phyloP scores from a whole-genome alignment of 257 asterid genomes.

The Lavandula angustifolia region DNA sequence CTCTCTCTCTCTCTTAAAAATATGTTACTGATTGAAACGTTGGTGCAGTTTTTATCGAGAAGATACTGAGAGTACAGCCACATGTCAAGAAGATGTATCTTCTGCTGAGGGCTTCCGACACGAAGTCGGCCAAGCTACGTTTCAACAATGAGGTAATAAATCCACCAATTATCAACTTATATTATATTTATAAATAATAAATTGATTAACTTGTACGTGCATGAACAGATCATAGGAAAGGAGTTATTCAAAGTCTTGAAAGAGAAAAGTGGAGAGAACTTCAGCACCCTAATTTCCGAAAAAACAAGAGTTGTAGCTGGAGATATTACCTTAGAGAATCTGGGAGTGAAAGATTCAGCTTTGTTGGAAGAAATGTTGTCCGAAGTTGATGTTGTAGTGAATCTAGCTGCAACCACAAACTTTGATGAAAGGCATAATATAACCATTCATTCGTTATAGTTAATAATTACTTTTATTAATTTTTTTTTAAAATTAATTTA shows the following conservation, averaged over 20 bases:
- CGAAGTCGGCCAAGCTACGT: conserved; percentile 61
- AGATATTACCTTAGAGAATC: conserved; percentile 69
- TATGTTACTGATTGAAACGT: too few relatives aligned
- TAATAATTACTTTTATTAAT: not conserved
- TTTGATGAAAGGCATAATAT: conserved; percentile 70
- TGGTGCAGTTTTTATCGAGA: conserved; percentile 77
- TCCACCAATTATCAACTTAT: not conserved
- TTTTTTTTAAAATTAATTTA: too few relatives aligned
- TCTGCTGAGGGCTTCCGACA: conserved; percentile 77
- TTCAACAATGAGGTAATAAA: conserved; percentile 64
- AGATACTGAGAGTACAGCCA: conserved; percentile 78
- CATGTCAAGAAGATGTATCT: conserved; percentile 81
- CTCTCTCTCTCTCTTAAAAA: conserved; percentile 5
- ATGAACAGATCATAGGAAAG: conserved; percentile 52
- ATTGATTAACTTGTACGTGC: too few relatives aligned
- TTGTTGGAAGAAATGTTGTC: conserved; percentile 68
- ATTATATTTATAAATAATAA: too few relatives aligned
- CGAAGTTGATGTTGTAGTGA: conserved; percentile 73
- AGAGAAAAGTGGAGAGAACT: conserved; percentile 51
- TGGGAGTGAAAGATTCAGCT: conserved; percentile 58
- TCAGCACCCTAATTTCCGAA: conserved; percentile 43
- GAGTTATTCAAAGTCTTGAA: conserved; percentile 72
- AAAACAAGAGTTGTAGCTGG: conserved; percentile 65
- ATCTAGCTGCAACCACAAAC: conserved; percentile 88
- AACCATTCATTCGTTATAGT: not conserved